These are phyloP conservation scores for Tricholoma matsutake DNA, from an alignment of 768 basidiomycete species.

Conservation along the genomic window DNA sequence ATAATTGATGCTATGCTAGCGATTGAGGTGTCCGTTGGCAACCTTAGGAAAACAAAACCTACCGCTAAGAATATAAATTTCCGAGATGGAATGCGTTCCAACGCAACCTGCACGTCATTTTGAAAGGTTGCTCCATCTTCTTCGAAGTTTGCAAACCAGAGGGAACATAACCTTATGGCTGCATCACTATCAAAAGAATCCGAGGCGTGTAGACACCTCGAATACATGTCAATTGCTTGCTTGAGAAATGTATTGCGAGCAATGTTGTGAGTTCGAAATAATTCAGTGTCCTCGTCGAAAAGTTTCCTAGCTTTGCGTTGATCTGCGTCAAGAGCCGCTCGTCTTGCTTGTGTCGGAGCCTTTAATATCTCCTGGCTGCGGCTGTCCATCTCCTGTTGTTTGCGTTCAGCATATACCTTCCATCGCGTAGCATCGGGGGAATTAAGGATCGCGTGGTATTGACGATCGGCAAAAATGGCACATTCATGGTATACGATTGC, in stretches of 20 bases:
- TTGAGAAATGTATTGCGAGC: constrained; percentile 62
- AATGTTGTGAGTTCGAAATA: constrained; percentile 52
- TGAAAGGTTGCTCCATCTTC: constrained; percentile 44
- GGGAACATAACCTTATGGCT: constrained; percentile 77
- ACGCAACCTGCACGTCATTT: constrained; percentile 37
- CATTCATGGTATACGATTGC: constrained; percentile 75
- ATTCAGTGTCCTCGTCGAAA: constrained; percentile 41
- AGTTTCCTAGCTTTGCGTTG: constrained; percentile 33
- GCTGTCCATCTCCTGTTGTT: constrained; percentile 63
- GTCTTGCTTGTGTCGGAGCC: constrained; percentile 12
- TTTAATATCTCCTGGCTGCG: constrained; percentile 35
- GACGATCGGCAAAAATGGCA: constrained; percentile 86
- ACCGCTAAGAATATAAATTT: constrained; percentile 88
- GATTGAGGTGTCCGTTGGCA: neutral
- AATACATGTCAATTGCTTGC: constrained; percentile 84
- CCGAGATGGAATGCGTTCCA: constrained; percentile 69
- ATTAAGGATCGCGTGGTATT: constrained; percentile 68
- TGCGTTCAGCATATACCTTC: constrained; percentile 71
- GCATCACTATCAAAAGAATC: constrained; percentile 75
- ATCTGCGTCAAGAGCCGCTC: constrained; percentile 17
- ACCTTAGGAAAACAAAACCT: constrained; percentile 12
- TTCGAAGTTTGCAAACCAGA: constrained; percentile 91
- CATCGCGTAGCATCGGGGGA: constrained; percentile 69
- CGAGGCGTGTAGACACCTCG: constrained; percentile 65
- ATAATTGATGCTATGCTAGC: constrained; percentile 69